phyloP scores from a whole-genome alignment of 1,139 yeast genomes.

The Kodamaea suecica region DNA sequence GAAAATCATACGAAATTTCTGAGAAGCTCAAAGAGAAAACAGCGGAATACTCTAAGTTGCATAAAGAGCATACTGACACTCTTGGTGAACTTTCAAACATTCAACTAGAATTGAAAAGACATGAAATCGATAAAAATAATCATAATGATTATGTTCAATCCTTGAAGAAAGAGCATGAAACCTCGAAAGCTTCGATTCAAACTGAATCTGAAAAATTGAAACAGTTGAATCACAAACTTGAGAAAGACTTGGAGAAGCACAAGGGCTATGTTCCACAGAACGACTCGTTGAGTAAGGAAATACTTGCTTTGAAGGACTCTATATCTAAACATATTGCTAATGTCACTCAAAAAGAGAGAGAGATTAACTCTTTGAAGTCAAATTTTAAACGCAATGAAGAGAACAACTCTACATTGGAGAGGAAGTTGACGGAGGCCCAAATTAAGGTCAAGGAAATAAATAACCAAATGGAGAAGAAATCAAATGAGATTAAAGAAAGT shows the following conservation, averaged over 20 bases:
- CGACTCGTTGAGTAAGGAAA: constrained; percentile 12
- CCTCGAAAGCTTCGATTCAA: constrained; percentile 9
- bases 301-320: constrained; percentile 11
- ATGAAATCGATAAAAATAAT: constrained; percentile 16
- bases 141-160: constrained; percentile 17
- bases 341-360: constrained; percentile 13
- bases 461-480: constrained; percentile 10
- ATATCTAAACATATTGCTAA: constrained; percentile 12
- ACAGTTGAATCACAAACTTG: constrained; percentile 10
- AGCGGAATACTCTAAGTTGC: constrained; percentile 17
- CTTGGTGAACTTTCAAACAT: constrained; percentile 7
- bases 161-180: constrained; percentile 20
- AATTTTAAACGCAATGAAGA: constrained; percentile 14
- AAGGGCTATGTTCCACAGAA: constrained; percentile 10
- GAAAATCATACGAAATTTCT: constrained; percentile 6
- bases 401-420: constrained; percentile 11
- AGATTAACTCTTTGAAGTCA: constrained; percentile 12
- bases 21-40: constrained; percentile 11
- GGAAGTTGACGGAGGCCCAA: constrained; percentile 12
- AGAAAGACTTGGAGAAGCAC: constrained; percentile 12
- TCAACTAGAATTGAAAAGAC: constrained; percentile 10
- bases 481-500: constrained; percentile 11
- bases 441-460: constrained; percentile 11
- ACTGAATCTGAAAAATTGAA: constrained; percentile 16
- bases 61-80: constrained; percentile 15